Conservation (phyloP, 768 basidiomycete genomes). For the Calocybe gangraenosa region DNA sequence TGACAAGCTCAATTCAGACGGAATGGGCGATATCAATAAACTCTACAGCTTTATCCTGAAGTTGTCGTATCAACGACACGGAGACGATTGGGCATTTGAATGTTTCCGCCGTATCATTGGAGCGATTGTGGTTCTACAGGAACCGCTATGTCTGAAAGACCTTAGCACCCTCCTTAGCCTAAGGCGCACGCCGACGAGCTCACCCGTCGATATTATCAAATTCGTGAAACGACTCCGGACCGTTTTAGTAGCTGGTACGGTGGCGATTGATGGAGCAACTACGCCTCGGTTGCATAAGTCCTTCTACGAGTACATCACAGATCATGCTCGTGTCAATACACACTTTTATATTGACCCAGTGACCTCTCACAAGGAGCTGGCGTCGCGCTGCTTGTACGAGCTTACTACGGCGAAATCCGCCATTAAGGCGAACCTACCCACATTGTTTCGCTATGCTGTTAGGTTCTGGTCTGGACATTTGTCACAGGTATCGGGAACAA, state of each 20-base stretch:
- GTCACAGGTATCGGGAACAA: background rate
- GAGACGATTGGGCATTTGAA: conserved; percentile 12
- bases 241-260: conserved; percentile 11
- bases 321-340: background rate
- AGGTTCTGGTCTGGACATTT: conserved; percentile 2
- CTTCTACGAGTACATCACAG: conserved; percentile 15
- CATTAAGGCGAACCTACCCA: background rate
- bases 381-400: conserved; percentile 1
- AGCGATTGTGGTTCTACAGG: conserved; percentile 6
- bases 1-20: conserved; percentile 7
- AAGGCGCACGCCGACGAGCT: background rate
- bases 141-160: conserved; percentile 11
- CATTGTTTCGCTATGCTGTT: background rate
- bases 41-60: conserved; percentile 13
- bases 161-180: conserved; percentile 6
- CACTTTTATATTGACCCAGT: background rate
- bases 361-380: conserved; percentile 2
- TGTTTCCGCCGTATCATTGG: conserved; percentile 14
- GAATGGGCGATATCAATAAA: conserved; percentile 1
- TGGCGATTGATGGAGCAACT: conserved; percentile 7
- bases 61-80: background rate
- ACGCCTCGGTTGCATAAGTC: conserved; percentile 16
- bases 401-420: background rate
- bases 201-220: conserved; percentile 8
- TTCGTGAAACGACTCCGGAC: conserved; percentile 16